A percentile compares a stretch with the other conserved stretches of the same genome.
phyloP scores from a whole-genome alignment of 139 green algal genomes.

The Penium margaritaceum region DNA sequence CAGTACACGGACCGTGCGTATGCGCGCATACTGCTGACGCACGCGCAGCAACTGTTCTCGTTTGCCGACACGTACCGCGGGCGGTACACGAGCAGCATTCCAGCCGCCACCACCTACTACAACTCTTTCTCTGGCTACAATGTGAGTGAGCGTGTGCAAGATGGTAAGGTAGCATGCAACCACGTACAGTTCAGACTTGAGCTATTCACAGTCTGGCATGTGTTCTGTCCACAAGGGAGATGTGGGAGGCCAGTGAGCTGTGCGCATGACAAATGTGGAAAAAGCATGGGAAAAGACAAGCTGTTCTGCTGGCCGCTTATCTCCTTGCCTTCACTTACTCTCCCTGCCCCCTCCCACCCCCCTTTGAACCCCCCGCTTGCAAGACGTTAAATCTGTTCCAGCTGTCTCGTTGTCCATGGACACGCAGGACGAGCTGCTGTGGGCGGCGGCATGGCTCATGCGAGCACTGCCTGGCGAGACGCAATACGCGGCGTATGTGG shows the following conservation, averaged over 20 bases:
- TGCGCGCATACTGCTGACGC: neutral
- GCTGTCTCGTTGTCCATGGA: neutral
- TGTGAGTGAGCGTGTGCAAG: too few relatives aligned
- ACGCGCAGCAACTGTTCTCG: conserved; percentile 35
- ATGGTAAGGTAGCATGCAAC: too few relatives aligned
- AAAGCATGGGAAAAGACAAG: too few relatives aligned
- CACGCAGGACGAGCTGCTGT: conserved; percentile 36
- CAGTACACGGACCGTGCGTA: conserved; percentile 3
- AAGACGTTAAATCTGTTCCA: neutral
- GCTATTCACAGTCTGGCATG: too few relatives aligned
- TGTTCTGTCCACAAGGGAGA: too few relatives aligned
- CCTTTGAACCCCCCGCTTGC: neutral
- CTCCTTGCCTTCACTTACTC: neutral
- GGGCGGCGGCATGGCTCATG: conserved; percentile 36
- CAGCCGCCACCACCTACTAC: conserved; percentile 23
- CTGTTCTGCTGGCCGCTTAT: neutral
- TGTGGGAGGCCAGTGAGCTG: too few relatives aligned
- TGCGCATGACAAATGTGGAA: too few relatives aligned
- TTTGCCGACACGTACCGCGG: conserved; percentile 32
- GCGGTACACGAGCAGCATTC: conserved; percentile 15
- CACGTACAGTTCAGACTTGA: too few relatives aligned
- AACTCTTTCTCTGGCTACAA: conserved; percentile 35
- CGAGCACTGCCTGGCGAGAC: conserved; percentile 20
- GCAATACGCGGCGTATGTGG: conserved; percentile 7
- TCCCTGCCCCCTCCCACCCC: neutral